Evolutionary conservation across 768 basidiomycete genomes (phyloP), one percentile per base, ranked within the genome.

Genomic region (Amanita pseudoporphyria): DNA sequence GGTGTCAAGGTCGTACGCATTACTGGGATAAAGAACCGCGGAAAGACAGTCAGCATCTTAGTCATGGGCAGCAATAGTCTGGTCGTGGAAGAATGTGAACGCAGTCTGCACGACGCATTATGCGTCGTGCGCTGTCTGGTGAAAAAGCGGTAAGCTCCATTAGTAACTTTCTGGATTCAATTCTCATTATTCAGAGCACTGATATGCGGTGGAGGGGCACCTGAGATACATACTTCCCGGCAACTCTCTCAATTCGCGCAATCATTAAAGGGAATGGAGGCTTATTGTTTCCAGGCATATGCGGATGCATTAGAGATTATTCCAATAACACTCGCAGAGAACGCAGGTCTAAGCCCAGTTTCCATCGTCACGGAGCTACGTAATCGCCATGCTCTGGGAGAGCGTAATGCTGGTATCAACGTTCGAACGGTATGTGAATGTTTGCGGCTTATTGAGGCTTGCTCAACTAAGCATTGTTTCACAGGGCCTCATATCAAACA

Each of bases 231-330:
- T 62, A 87, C 95, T 37, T 98, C 96, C 9, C 82, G 94, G 45
- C 71, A 87, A 57, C 76, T 99, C 42, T 84, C 90, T 1, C 89
- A 96, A 64, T 79, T 95, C 58, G 82, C 93, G 1, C 91, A 95
- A 56, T 86, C 91, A 1, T 75, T 98, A 53, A 95, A 87, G 66
- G 95, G 96, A 43, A 97, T 97, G 86, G 94, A 98, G 66, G 90
- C 95, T 7, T 98, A 97, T 67, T 98, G 96, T 67, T 96, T 97
- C 82, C 90, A 96, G 59, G 94, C 93, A 3, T 99, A 92, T 61
- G 94, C 96, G 24, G 95, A 98, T 60, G 93, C 96, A 1, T 76
- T 99, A 43, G 96, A 98, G 66, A 88, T 98, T 54, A 98, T 99
- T 54, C 96, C 96, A 3, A 95, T 86, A 2, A 99, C 96, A 0